These are phyloP conservation scores for Ceratobasidium sp. DNA, from an alignment of 1,284 basidiomycete species.

Conservation along the genomic window DNA sequence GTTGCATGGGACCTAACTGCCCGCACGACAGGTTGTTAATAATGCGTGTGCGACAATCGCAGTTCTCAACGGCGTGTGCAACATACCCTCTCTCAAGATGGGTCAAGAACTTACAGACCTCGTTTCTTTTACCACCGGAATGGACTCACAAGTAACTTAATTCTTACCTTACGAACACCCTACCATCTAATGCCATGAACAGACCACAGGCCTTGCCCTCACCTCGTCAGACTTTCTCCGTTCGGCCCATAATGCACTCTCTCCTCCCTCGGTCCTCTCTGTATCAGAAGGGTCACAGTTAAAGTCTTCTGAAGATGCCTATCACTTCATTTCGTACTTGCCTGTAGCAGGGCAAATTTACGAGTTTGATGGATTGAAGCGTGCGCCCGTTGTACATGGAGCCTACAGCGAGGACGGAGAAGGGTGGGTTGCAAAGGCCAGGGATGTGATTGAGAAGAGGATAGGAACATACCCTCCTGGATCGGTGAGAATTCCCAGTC, in stretches of 20 bases:
- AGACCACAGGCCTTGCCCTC: conserved; percentile 80
- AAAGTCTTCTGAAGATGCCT: conserved; percentile 83
- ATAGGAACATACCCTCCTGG: conserved; percentile 87
- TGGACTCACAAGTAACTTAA: conserved; percentile 71
- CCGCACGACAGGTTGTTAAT: conserved; percentile 70
- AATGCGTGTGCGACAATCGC: conserved; percentile 93
- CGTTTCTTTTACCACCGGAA: conserved; percentile 76
- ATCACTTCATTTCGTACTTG: conserved; percentile 91
- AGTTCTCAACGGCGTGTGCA: conserved; percentile 91
- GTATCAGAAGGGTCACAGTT: conserved; percentile 62
- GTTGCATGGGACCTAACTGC: conserved; percentile 17
- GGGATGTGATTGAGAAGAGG: conserved; percentile 83
- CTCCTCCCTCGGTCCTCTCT: conserved; percentile 83
- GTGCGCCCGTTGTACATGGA: conserved; percentile 80
- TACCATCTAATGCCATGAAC: background rate
- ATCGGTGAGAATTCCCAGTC: conserved; percentile 63
- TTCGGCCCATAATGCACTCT: conserved; percentile 87
- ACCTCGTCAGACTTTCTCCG: conserved; percentile 86
- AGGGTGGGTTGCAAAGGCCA: conserved; percentile 81
- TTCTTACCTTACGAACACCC: background rate
- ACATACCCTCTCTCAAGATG: conserved; percentile 72
- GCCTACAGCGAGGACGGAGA: conserved; percentile 67
- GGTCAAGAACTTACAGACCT: conserved; percentile 78
- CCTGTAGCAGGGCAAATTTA: conserved; percentile 83
- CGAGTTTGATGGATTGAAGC: conserved; percentile 89